Evolutionary conservation across 2,329 filamentous ascomycete genomes (phyloP), one percentile per base, ranked within the genome.

Genomic region (Sclerotinia spermophila): DNA sequence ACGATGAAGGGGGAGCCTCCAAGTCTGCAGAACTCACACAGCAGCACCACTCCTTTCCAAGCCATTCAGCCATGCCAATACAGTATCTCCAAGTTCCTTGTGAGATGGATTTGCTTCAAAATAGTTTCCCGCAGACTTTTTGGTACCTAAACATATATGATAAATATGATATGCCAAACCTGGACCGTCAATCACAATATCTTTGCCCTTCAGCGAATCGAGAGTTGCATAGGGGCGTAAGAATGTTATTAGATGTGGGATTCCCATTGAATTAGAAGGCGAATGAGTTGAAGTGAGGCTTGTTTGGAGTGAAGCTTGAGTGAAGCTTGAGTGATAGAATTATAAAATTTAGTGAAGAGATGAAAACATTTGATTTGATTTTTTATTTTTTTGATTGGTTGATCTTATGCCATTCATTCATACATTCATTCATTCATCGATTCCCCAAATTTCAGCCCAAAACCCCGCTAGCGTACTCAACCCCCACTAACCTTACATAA

Each of bases 101-200:
- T 94, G 93, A 0, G 87, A 85, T 7, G 90, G 88, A 42, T 86
- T 82, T 19, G 81, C 78, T 62, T 86, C 83, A 53, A 87, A 81
- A 64, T 84, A 83, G 76, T 84, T 85, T 53, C 80, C 80, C 30
- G 79, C 77, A 27, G 72, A 71, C 40, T 79, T 75, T 71, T 79
- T 80, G 69, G 80, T 79, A 5, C 76, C 79, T 58, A 87, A 81
- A 70, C 89, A 85, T 27, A 87, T 80, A 66, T 88, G 82, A 72
- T 91, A 88, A 55, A 94, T 83, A 79, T 92, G 86, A 78, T 95
- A 91, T 1, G 93, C 92, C 38, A 97, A 82, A 2, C 89, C 90
- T 6, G 94, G 93, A 0, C 93, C 94, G 78, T 97, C 94, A 70
- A 97, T 87, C 59, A 87, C 84, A 30, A 86, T 80, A 8, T 76